These are phyloP conservation scores for Elongisporangium undulatum DNA, from an alignment of 352 stramenopile genomes.

Conservation along the genomic window DNA sequence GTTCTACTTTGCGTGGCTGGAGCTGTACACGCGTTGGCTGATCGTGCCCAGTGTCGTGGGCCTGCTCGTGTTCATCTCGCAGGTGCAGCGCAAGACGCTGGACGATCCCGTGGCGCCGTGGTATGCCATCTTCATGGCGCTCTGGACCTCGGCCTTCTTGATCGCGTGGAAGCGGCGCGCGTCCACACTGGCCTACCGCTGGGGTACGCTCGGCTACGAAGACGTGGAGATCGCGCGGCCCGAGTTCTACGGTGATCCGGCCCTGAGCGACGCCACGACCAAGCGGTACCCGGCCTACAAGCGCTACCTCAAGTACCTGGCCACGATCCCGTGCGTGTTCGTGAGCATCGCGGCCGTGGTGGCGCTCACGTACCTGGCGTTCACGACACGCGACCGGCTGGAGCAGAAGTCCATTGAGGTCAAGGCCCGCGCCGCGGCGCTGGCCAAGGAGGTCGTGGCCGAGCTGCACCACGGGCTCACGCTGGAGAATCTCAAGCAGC, in stretches of 20 bases:
- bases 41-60: conserved; percentile 74
- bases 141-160: conserved; percentile 88
- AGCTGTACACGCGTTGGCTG: conserved; percentile 90
- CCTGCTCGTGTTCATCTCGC: conserved; percentile 59
- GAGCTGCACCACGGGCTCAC: conserved; percentile 46
- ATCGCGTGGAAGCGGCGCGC: conserved; percentile 83
- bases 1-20: conserved; percentile 93
- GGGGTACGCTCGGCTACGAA: conserved; percentile 89
- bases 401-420: conserved; percentile 43
- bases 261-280: conserved; percentile 19
- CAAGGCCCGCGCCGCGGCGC: conserved; percentile 27
- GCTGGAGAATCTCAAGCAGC: conserved; percentile 43
- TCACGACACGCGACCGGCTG: conserved; percentile 76
- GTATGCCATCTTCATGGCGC: conserved; percentile 87
- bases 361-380: conserved; percentile 54
- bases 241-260: conserved; percentile 68
- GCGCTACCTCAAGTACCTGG: conserved; percentile 64
- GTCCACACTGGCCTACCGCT: conserved; percentile 78
- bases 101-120: conserved; percentile 74
- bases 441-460: conserved; percentile 42
- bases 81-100: conserved; percentile 55
- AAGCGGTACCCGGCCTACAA: conserved; percentile 74
- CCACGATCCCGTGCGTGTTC: conserved; percentile 63
- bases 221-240: conserved; percentile 76
- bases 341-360: conserved; percentile 56